A percentile compares a stretch with the other conserved stretches of the same genome.
These are phyloP conservation scores for Jackrogersella multiformis DNA, from an alignment of 495 filamentous ascomycete genomes.

Conservation along the genomic window DNA sequence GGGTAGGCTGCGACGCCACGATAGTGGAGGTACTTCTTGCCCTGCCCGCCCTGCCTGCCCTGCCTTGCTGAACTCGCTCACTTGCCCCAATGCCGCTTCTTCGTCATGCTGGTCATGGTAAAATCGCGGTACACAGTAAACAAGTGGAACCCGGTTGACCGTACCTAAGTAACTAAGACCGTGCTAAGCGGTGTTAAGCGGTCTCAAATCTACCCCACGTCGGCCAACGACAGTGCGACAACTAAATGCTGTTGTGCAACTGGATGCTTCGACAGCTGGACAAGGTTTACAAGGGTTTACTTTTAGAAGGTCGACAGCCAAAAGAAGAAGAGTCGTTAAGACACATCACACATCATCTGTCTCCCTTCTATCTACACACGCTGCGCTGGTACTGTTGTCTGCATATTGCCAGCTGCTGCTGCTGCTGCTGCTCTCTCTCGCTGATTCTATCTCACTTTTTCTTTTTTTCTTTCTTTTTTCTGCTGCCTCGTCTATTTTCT, in stretches of 20 bases:
- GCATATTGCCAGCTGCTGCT: no score
- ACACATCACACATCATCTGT: conserved; percentile 36
- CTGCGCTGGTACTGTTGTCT: conserved; percentile 19
- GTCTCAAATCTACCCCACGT: conserved; percentile 39
- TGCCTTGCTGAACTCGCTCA: no score
- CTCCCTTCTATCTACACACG: conserved; percentile 18
- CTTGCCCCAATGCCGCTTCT: conserved; percentile 6
- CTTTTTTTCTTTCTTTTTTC: background rate
- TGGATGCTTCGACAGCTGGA: conserved; percentile 43
- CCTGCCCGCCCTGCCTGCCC: no score
- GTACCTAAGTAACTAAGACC: conserved; percentile 10
- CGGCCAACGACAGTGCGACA: conserved; percentile 46
- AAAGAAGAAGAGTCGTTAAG: conserved; percentile 28
- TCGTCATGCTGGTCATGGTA: background rate
- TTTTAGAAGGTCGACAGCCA: conserved; percentile 14
- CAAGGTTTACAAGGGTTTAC: conserved; percentile 28
- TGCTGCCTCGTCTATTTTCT: background rate
- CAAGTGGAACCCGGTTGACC: background rate
- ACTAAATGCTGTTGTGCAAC: conserved; percentile 40
- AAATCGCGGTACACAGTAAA: conserved; percentile 19
- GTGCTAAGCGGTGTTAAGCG: conserved; percentile 26
- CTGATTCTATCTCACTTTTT: background rate
- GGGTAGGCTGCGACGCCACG: conserved; percentile 22
- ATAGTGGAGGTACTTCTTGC: conserved; percentile 30
- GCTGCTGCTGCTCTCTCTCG: conserved; percentile 4